phyloP scores from a whole-genome alignment of 495 filamentous ascomycete species.

The Hypoxylon intermedium region DNA sequence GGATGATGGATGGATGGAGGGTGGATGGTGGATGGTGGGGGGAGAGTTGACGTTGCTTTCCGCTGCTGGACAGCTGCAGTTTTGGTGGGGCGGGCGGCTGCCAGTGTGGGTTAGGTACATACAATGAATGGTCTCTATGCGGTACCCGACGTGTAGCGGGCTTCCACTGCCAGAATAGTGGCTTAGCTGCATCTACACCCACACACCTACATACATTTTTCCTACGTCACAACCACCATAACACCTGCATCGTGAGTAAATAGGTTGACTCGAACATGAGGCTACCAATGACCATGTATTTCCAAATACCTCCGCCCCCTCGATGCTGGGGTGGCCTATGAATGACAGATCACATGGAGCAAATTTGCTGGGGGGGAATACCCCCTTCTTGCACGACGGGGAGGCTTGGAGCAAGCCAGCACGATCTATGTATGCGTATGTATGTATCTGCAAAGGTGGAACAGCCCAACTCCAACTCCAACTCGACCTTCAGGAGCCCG shows the following conservation, averaged over 20 bases:
- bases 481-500: background rate
- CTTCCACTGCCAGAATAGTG: conserved; percentile 16
- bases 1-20: conserved; percentile 10
- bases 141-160: conserved; percentile 1
- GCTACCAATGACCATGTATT: conserved; percentile 30
- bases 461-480: conserved; percentile 26
- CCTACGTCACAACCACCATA: conserved; percentile 19
- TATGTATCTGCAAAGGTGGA: conserved; percentile 7
- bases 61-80: conserved; percentile 21
- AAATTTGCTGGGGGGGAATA: conserved; percentile 6
- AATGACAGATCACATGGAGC: conserved; percentile 29
- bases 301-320: conserved; percentile 2
- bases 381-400: conserved; percentile 7
- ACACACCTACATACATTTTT: conserved; percentile 4
- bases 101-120: conserved; percentile 29
- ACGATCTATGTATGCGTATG: conserved; percentile 26
- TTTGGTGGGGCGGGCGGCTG: conserved; percentile 14
- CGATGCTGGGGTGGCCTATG: background rate
- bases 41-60: conserved; percentile 35
- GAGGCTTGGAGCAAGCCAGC: conserved; percentile 19
- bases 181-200: conserved; percentile 31
- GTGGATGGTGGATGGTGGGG: conserved; percentile 10
- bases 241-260: conserved; percentile 2
- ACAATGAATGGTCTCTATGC: no score
- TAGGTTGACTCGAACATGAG: conserved; percentile 16